Percentiles rank a stretch among this genome's conserved stretches.
These are phyloP conservation scores for Penicillium mononematosum DNA, from an alignment of 495 filamentous ascomycete genomes.

Conservation along the genomic window DNA sequence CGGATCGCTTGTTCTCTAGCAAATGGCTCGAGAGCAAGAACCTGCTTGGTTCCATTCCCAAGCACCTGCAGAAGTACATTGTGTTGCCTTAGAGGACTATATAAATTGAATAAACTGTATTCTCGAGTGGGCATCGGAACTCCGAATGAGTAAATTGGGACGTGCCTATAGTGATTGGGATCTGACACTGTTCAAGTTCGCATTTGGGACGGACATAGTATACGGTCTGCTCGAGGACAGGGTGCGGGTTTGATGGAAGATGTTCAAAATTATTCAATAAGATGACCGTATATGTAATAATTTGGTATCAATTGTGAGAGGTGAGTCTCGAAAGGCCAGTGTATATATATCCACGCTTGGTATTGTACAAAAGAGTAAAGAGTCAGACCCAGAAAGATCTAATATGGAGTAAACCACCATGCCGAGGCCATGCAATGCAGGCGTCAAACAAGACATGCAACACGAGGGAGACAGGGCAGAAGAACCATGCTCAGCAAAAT, in stretches of 20 bases:
- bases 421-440: background rate
- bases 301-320: conserved; percentile 13
- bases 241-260: background rate
- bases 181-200: background rate
- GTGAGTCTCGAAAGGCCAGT: conserved; percentile 10
- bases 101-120: conserved; percentile 19
- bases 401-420: conserved; percentile 1
- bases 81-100: conserved; percentile 66
- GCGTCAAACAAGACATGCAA: conserved; percentile 4
- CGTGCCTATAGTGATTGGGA: background rate
- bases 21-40: conserved; percentile 88
- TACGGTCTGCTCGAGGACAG: no score
- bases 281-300: background rate
- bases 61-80: conserved; percentile 86
- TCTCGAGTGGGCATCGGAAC: background rate
- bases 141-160: background rate
- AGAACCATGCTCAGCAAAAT: background rate
- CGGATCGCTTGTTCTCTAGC: conserved; percentile 84
- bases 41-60: conserved; percentile 76
- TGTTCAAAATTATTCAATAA: background rate
- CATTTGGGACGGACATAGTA: background rate
- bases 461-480: background rate
- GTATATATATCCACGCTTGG: conserved; percentile 14
- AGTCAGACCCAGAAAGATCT: background rate
- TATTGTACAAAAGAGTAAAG: conserved; percentile 16